phyloP scores from a whole-genome alignment of 257 asterid genomes.

The Leonotis leonurus region DNA sequence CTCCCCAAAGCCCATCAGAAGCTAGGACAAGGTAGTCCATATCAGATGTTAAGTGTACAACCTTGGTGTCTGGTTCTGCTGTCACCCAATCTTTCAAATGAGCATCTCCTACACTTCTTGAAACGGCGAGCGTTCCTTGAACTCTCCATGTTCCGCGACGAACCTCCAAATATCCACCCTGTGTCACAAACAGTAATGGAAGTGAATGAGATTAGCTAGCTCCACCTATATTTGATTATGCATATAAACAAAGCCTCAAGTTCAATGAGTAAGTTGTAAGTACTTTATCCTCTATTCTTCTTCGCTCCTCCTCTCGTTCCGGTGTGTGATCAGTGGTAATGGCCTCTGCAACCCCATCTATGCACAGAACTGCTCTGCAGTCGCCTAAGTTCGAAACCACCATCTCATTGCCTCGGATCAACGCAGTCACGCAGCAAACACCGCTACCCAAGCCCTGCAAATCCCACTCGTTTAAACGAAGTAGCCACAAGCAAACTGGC shows the following conservation, averaged over 20 bases:
- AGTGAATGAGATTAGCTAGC: background rate
- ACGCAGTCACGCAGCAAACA: slow-evolving; percentile 72
- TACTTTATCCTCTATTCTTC: slow-evolving; percentile 70
- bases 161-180: slow-evolving; percentile 83
- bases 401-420: slow-evolving; percentile 62
- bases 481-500: background rate
- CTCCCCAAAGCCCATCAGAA: slow-evolving; percentile 87
- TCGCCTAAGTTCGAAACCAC: slow-evolving; percentile 73
- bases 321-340: slow-evolving; percentile 68
- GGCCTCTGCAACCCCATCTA: slow-evolving; percentile 46
- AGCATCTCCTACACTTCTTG: slow-evolving; percentile 88
- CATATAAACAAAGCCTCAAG: background rate
- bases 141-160: slow-evolving; percentile 86
- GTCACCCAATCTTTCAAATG: slow-evolving; percentile 78
- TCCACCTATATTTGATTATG: background rate
- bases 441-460: slow-evolving; percentile 68
- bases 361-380: slow-evolving; percentile 70
- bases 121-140: slow-evolving; percentile 69
- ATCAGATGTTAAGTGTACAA: slow-evolving; percentile 42
- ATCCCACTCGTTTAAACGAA: too few relatives aligned
- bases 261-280: background rate
- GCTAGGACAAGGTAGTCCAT: slow-evolving; percentile 84
- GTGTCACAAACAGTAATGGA: background rate
- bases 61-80: slow-evolving; percentile 70
- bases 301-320: slow-evolving; percentile 57